These are phyloP conservation scores for Paramecium sonneborni DNA, from an alignment of 73 alveolate species.

Conservation along the genomic window DNA sequence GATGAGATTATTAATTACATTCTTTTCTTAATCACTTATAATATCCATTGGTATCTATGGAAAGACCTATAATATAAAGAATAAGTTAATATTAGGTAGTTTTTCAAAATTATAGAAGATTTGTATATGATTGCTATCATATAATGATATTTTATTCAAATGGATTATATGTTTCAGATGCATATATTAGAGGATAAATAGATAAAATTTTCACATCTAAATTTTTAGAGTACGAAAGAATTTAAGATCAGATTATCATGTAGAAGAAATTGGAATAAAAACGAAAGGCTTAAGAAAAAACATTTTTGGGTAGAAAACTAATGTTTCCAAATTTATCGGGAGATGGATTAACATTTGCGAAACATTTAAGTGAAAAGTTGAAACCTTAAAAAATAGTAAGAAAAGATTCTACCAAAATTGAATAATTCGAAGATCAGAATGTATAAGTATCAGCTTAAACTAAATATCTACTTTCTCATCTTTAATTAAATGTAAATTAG, in stretches of 20 bases:
- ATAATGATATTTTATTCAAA: constrained; percentile 51
- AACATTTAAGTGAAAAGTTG: constrained; percentile 40
- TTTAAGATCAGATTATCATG: constrained; percentile 40
- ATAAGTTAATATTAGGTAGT: constrained; percentile 48
- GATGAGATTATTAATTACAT: constrained; percentile 64
- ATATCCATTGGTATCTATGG: constrained; percentile 57
- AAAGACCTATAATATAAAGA: constrained; percentile 38
- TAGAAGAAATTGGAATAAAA: constrained; percentile 42
- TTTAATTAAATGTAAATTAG: constrained; percentile 22
- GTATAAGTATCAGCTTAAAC: constrained; percentile 13
- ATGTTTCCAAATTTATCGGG: constrained; percentile 40
- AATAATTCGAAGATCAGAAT: background rate
- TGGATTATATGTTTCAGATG: constrained; percentile 65
- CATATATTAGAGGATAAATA: constrained; percentile 50
- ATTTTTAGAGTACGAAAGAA: constrained; percentile 64
- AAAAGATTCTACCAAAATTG: constrained; percentile 45
- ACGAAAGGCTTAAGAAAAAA: constrained; percentile 50
- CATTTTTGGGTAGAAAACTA: constrained; percentile 57
- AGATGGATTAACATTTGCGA: constrained; percentile 58
- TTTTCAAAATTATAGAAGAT: constrained; percentile 14
- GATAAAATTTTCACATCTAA: constrained; percentile 64
- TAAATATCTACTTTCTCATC: constrained; percentile 44
- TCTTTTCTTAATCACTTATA: constrained; percentile 48
- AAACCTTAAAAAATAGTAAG: constrained; percentile 23
- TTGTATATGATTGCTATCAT: constrained; percentile 68